A percentile compares a stretch with the other conserved stretches of the same genome.
phyloP scores from a whole-genome alignment of 2,329 filamentous ascomycete genomes.

The Verticillium klebahnii region DNA sequence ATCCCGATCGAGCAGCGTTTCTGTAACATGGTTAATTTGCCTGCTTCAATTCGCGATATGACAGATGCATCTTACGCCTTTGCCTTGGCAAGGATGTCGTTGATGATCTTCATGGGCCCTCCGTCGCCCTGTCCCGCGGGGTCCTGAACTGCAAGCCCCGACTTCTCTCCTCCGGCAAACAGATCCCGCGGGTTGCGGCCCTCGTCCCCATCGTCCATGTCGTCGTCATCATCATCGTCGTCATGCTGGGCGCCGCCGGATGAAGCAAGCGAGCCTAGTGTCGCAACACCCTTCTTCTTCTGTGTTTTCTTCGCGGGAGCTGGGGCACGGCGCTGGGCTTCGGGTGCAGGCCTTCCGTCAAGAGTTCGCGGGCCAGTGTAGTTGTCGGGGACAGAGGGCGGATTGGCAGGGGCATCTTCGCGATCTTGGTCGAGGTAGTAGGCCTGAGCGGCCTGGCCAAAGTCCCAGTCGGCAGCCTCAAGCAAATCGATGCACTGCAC shows the following conservation, averaged over 20 bases:
- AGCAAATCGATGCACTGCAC: conserved; percentile 64
- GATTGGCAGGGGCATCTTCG: conserved; percentile 29
- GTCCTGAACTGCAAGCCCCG: conserved; percentile 64
- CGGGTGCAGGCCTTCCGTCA: conserved; percentile 55
- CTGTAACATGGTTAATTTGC: conserved; percentile 27
- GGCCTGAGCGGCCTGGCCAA: conserved; percentile 56
- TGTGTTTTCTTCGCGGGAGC: conserved; percentile 30
- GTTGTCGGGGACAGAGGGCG: conserved; percentile 24
- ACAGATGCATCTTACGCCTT: conserved; percentile 41
- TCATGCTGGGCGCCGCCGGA: conserved; percentile 43
- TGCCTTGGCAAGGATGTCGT: conserved; percentile 61
- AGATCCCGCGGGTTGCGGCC: conserved; percentile 60
- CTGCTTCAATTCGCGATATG: neutral
- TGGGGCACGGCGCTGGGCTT: conserved; percentile 14
- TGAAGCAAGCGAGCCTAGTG: conserved; percentile 49
- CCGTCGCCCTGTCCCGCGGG: conserved; percentile 41
- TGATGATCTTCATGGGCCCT: conserved; percentile 51
- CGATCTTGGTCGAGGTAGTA: conserved; percentile 58
- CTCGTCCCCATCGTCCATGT: conserved; percentile 50
- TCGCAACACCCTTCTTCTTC: conserved; percentile 58
- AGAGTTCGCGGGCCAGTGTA: conserved; percentile 61
- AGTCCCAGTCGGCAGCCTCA: conserved; percentile 60
- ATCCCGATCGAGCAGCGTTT: conserved; percentile 48
- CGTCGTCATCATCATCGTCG: conserved; percentile 57
- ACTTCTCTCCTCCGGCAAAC: conserved; percentile 84